Base-by-base conservation (phyloP, 2,329 filamentous ascomycete genomes). In the Torrubiellomyces zombiae region DNA sequence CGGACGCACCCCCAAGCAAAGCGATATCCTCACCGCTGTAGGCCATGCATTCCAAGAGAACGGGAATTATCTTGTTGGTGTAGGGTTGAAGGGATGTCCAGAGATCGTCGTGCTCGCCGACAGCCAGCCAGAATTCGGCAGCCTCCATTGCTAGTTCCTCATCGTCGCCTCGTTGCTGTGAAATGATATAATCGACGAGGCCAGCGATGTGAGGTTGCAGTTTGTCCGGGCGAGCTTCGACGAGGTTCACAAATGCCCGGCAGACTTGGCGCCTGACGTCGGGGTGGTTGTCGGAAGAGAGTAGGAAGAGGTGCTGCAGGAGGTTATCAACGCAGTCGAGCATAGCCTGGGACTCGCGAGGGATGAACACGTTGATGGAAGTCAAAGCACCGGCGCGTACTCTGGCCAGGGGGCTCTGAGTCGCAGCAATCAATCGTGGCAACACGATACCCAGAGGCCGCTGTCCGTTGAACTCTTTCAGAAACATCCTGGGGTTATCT, bases 91-190 rank as follows among this genome's bases (percentile, higher is more conserved):
- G 59, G 1, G 71, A 66, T 36, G 72, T 65, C 56, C 81, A 82
- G 26, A 95, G 56, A 30, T 76, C 68, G 20, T 79, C 68, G 44
- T 93, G 81, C 47, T 94, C 89, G 31, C 83, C 85, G 12, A 92
- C 75, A 19, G 82, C 82, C 21, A 98, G 68, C 83, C 91, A 98
- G 45, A 98, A 98, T 49, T 98, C 89, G 5, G 89, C 83, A 7
- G 89, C 89, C 47, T 98, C 89, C 36, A 91, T 74, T 18, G 86
- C 83, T 30, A 98, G 61, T 20, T 95, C 83, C 28, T 85, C 75
- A 36, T 95, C 85, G 14, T 85, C 74, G 34, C 75, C 76, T 48
- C 76, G 72, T 49, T 98, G 89, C 47, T 98, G 89, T 16, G 71
- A 62, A 30, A 95, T 68, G 48, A 94, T 89, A 45, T 94, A 98